These are phyloP conservation scores for Panus rudis DNA, from an alignment of 768 basidiomycete species.

Conservation along the genomic window DNA sequence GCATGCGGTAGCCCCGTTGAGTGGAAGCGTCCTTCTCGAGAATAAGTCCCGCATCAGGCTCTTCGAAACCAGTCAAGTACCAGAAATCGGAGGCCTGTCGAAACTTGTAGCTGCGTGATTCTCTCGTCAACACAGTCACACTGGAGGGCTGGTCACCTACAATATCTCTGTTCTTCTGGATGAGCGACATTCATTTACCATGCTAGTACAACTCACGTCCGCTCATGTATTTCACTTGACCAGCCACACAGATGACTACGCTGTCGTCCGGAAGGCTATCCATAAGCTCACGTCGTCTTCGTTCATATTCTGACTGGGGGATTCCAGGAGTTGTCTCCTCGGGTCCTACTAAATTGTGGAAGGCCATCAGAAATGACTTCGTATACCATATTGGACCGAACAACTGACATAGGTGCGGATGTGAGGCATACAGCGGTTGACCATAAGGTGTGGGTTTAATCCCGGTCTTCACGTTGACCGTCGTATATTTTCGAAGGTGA, in stretches of 20 bases:
- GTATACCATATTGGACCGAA: no score
- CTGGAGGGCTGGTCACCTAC: slow-evolving; percentile 1
- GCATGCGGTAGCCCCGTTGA: slow-evolving; percentile 82
- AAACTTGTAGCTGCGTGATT: slow-evolving; percentile 77
- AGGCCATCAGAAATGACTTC: no score
- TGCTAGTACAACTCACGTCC: slow-evolving; percentile 46
- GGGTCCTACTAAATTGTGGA: slow-evolving; percentile 40
- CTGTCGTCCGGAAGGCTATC: slow-evolving; percentile 63
- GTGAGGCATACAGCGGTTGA: slow-evolving; percentile 71
- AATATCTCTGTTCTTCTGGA: neutral
- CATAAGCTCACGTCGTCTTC: slow-evolving; percentile 63
- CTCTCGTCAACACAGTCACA: neutral
- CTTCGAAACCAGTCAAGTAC: slow-evolving; percentile 95
- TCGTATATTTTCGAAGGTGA: slow-evolving; percentile 29
- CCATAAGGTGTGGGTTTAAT: slow-evolving; percentile 72
- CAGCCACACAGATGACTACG: slow-evolving; percentile 70
- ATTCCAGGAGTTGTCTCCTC: slow-evolving; percentile 84
- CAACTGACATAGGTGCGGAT: slow-evolving; percentile 70
- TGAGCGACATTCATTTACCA: neutral
- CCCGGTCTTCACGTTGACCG: slow-evolving; percentile 20
- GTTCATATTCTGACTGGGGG: slow-evolving; percentile 67
- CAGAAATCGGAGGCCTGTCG: slow-evolving; percentile 89
- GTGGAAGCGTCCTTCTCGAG: slow-evolving; percentile 65
- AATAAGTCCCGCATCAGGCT: slow-evolving; percentile 85
- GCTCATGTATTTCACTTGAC: slow-evolving; percentile 81